These are phyloP conservation scores for Epichloe coenophiala DNA, from an alignment of 2,329 filamentous ascomycete species.

Conservation along the genomic window DNA sequence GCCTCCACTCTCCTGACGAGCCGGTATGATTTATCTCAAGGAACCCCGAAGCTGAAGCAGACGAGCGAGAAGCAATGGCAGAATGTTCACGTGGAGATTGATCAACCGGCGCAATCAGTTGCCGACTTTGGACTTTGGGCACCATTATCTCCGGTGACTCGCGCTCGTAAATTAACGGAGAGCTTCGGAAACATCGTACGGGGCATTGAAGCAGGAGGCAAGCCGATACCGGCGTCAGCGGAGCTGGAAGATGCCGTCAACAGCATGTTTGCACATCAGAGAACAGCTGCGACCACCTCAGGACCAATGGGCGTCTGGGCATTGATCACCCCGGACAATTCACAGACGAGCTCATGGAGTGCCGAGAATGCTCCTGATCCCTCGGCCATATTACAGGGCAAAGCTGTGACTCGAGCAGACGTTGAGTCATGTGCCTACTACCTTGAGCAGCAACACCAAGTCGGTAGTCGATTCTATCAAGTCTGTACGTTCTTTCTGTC, in stretches of 20 bases:
- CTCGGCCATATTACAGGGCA: background rate
- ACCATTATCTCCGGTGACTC: conserved; percentile 50
- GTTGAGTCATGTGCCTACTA: conserved; percentile 13
- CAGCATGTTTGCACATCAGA: conserved; percentile 34
- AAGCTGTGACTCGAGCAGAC: conserved; percentile 7
- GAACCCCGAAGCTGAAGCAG: conserved; percentile 11
- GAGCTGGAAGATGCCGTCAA: conserved; percentile 58
- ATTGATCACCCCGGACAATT: conserved; percentile 40
- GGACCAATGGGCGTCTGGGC: conserved; percentile 58
- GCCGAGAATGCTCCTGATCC: conserved; percentile 6
- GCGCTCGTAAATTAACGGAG: conserved; percentile 45
- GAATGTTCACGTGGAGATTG: conserved; percentile 15
- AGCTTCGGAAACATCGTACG: conserved; percentile 71
- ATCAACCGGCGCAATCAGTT: conserved; percentile 9
- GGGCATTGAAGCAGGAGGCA: conserved; percentile 37
- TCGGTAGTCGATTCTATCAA: conserved; percentile 32
- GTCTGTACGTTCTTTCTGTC: conserved; percentile 15
- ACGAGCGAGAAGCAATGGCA: conserved; percentile 27
- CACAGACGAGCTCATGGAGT: conserved; percentile 1
- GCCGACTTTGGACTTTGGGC: conserved; percentile 18
- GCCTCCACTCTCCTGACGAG: conserved; percentile 41
- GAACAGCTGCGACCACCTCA: conserved; percentile 11
- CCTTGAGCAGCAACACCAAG: conserved; percentile 22
- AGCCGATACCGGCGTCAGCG: conserved; percentile 47
- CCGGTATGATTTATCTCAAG: conserved; percentile 15